Conservation (phyloP, 1,139 yeast species). For the Groenewaldozyma sp. region DNA sequence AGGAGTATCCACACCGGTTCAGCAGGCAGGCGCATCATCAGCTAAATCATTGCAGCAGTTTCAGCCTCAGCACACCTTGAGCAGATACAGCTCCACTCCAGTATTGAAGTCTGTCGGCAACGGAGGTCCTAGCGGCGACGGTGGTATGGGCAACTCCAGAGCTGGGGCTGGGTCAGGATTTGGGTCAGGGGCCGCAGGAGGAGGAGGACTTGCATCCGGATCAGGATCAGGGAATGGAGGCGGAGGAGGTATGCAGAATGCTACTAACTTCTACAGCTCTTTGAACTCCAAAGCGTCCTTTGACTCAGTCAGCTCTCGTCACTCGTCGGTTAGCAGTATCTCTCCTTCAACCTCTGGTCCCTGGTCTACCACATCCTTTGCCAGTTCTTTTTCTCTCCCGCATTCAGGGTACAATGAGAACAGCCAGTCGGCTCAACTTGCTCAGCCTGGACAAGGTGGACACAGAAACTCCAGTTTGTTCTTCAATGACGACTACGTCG, state of each 20-base stretch:
- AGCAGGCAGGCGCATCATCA: no score
- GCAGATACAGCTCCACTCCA: slow-evolving; percentile 13
- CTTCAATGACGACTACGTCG: slow-evolving; percentile 4
- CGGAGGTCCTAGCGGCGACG: background rate
- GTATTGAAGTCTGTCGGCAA: slow-evolving; percentile 6
- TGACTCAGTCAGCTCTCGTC: slow-evolving; percentile 15
- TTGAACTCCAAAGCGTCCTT: slow-evolving; percentile 16
- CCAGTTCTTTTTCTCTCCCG: slow-evolving; percentile 8
- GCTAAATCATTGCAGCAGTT: background rate
- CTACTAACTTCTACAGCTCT: slow-evolving; percentile 11
- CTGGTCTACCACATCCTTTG: slow-evolving; percentile 10
- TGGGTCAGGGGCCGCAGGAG: slow-evolving; percentile 5
- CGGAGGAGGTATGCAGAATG: no score
- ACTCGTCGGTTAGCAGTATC: slow-evolving; percentile 6
- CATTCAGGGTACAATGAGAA: background rate
- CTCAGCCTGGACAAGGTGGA: background rate
- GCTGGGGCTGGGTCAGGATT: background rate
- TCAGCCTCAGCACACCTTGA: slow-evolving; percentile 6
- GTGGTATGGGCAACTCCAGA: background rate
- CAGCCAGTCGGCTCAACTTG: background rate
- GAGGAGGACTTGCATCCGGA: background rate
- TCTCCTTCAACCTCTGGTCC: slow-evolving; percentile 7
- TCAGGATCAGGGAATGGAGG: background rate
- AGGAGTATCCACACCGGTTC: no score
- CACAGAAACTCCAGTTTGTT: slow-evolving; percentile 1